These are phyloP conservation scores for Venturia asperata DNA, from an alignment of 2,329 filamentous ascomycete genomes.

Conservation along the genomic window DNA sequence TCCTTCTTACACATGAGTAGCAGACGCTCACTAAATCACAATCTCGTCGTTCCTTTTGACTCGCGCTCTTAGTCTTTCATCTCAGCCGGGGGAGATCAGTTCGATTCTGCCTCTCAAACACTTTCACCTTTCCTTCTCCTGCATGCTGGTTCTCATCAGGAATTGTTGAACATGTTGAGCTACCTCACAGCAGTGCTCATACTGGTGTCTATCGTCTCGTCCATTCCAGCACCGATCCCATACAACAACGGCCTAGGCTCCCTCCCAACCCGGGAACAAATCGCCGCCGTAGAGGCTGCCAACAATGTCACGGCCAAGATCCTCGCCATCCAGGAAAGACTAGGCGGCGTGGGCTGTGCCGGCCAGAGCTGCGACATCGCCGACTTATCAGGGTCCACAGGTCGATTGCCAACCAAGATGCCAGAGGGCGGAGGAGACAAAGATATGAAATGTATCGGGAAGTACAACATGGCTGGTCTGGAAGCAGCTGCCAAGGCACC, in stretches of 20 bases:
- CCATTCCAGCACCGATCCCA: not conserved
- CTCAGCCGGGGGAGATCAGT: not conserved
- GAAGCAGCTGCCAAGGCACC: not conserved
- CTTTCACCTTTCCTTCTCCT: not conserved
- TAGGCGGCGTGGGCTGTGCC: not conserved
- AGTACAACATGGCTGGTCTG: slow-evolving; percentile 11
- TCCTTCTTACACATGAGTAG: not conserved
- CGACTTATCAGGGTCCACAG: slow-evolving; percentile 14
- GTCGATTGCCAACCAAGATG: not conserved
- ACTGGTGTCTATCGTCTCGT: not conserved
- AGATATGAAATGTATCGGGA: slow-evolving; percentile 12
- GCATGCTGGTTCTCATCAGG: not conserved
- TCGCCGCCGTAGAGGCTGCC: slow-evolving; percentile 13
- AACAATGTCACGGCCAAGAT: slow-evolving; percentile 7
- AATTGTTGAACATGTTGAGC: not conserved
- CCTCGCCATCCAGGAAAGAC: slow-evolving; percentile 2
- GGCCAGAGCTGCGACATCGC: slow-evolving; percentile 13
- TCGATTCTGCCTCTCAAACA: not conserved
- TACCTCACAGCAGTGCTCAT: not conserved
- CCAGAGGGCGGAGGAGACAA: not conserved
- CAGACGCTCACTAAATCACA: not conserved
- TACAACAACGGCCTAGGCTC: not conserved
- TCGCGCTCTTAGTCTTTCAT: not conserved
- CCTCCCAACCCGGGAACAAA: not conserved
- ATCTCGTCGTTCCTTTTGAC: not conserved